A percentile compares a stretch with the other conserved stretches of the same genome.
Evolutionary conservation across 1,284 basidiomycete genomes (phyloP).

Genomic region (Puccinia triticina): DNA sequence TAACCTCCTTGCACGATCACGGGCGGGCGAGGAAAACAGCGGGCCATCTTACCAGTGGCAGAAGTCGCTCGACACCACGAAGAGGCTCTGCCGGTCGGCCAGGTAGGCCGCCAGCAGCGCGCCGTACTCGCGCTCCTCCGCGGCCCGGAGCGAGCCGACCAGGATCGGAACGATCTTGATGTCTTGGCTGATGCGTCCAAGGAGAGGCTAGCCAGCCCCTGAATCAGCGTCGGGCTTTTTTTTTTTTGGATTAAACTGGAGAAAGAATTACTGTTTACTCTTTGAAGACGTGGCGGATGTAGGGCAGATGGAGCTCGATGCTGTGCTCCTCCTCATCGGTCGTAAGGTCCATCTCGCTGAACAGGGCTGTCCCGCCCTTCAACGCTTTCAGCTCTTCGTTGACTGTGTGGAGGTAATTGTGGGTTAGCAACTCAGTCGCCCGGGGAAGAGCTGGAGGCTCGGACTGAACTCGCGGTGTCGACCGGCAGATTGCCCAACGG

Average conservation of each 20-base stretch:
- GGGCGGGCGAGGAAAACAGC: neutral
- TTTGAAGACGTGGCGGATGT: slow-evolving; percentile 82
- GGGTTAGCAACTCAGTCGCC: neutral
- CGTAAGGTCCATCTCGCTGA: slow-evolving; percentile 69
- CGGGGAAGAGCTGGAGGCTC: neutral
- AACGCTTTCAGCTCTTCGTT: slow-evolving; percentile 72
- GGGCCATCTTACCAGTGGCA: slow-evolving; percentile 60
- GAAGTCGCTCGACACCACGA: slow-evolving; percentile 92
- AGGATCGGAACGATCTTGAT: slow-evolving; percentile 87
- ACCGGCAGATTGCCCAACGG: slow-evolving; percentile 81
- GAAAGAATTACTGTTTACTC: slow-evolving; percentile 64
- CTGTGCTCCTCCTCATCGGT: slow-evolving; percentile 94
- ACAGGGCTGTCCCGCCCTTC: no score
- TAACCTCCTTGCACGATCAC: no score
- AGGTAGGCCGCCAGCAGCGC: slow-evolving; percentile 78
- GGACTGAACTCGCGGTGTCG: slow-evolving; percentile 71
- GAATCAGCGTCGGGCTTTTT: no score
- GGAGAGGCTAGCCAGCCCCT: neutral
- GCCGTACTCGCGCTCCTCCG: slow-evolving; percentile 70
- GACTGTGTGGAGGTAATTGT: slow-evolving; percentile 62
- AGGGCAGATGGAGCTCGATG: slow-evolving; percentile 96
- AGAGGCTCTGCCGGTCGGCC: slow-evolving; percentile 74
- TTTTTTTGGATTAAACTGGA: neutral
- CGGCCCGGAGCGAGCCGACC: slow-evolving; percentile 76
- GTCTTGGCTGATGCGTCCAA: slow-evolving; percentile 65